Conservation (phyloP, 352 stramenopile species). For the Phytophthora nicotianae region DNA sequence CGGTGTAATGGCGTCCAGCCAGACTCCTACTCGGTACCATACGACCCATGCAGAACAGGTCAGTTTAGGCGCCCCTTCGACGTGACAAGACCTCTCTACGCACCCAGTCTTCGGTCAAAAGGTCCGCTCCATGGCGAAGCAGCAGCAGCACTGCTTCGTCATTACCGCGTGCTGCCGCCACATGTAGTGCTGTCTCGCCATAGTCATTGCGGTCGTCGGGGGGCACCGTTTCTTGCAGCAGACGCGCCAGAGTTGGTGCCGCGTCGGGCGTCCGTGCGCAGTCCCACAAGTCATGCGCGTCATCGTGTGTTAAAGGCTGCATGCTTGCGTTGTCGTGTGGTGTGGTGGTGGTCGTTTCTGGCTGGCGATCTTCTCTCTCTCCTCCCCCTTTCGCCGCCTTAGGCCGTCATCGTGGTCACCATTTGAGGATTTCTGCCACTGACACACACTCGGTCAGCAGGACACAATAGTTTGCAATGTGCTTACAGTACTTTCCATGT, state of each 20-base stretch:
- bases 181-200: constrained; percentile 77
- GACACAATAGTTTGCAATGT: constrained; percentile 13
- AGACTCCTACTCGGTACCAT: constrained; percentile 61
- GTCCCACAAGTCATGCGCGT: constrained; percentile 34
- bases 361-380: constrained; percentile 10
- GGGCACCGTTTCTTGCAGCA: constrained; percentile 36
- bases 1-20: constrained; percentile 83
- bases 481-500: constrained; percentile 5
- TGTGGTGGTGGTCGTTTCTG: constrained; percentile 11
- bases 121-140: constrained; percentile 54
- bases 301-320: constrained; percentile 7
- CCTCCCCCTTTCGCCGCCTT: constrained; percentile 7
- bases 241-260: constrained; percentile 9
- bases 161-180: constrained; percentile 61
- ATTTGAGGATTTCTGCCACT: constrained; percentile 26
- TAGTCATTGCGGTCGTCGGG: constrained; percentile 72
- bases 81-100: constrained; percentile 18
- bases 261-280: constrained; percentile 21
- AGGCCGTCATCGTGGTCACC: constrained; percentile 22
- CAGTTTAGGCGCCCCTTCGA: constrained; percentile 10
- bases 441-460: neutral
- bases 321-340: constrained; percentile 14
- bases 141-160: constrained; percentile 62
- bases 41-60: constrained; percentile 10
- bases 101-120: constrained; percentile 68